phyloP scores from a whole-genome alignment of 768 basidiomycete genomes.

The Suillus alpinus region DNA sequence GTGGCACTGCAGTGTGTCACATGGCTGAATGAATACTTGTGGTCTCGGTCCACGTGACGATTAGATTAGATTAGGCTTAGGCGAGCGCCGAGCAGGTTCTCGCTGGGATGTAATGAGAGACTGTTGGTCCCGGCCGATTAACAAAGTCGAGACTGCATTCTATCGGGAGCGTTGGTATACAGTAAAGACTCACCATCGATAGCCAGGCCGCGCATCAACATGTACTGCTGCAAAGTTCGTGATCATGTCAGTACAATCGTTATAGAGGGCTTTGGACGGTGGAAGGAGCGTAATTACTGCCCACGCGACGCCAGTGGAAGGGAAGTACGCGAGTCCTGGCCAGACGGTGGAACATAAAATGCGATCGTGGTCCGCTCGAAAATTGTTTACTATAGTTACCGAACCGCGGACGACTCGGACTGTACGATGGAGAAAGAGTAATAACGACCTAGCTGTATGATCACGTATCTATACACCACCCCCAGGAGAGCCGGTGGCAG shows the following conservation, averaged over 20 bases:
- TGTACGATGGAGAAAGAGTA: no score
- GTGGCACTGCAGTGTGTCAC: no score
- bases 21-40: no score
- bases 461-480: neutral
- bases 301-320: neutral
- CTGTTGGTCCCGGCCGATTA: neutral
- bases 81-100: no score
- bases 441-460: neutral
- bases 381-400: neutral
- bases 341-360: neutral
- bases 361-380: no score
- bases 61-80: conserved; percentile 1
- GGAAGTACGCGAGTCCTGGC: neutral
- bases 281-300: no score
- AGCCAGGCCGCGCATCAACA: neutral
- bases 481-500: neutral
- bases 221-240: neutral
- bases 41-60: neutral
- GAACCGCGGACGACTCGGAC: neutral
- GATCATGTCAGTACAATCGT: neutral
- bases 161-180: neutral
- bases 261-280: neutral
- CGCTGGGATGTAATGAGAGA: no score
- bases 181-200: neutral
- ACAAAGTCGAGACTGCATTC: neutral